These are phyloP conservation scores for Neophaeococcomyces aloes DNA, from an alignment of 2,329 filamentous ascomycete species.

Conservation along the genomic window DNA sequence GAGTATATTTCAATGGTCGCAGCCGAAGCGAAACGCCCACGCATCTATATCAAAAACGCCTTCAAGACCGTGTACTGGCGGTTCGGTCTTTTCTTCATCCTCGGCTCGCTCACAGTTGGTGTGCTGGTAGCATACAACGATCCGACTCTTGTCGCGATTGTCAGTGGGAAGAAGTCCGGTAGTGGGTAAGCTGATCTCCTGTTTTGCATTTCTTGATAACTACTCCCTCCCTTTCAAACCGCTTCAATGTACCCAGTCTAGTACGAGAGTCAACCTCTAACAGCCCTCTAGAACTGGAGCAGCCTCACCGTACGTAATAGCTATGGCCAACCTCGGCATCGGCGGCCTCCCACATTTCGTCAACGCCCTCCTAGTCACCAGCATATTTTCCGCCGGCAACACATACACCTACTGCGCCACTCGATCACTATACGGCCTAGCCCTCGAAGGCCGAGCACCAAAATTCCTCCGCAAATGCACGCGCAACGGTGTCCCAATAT, in stretches of 20 bases:
- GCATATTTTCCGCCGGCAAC: constrained; percentile 56
- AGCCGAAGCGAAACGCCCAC: constrained; percentile 58
- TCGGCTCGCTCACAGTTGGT: constrained; percentile 58
- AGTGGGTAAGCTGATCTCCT: constrained; percentile 32
- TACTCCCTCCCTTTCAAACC: too few species aligned
- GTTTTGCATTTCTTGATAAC: too few species aligned
- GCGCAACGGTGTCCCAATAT: constrained; percentile 55
- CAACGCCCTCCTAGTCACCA: constrained; percentile 58
- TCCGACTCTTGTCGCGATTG: constrained; percentile 45
- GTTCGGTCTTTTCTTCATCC: constrained; percentile 61
- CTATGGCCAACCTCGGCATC: constrained; percentile 54
- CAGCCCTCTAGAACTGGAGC: constrained; percentile 41
- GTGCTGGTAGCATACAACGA: constrained; percentile 60
- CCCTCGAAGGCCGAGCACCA: constrained; percentile 54
- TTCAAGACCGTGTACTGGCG: constrained; percentile 67
- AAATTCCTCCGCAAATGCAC: constrained; percentile 38
- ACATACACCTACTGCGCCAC: constrained; percentile 52
- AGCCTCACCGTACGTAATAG: constrained; percentile 54
- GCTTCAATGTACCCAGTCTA: too few species aligned
- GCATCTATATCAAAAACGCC: constrained; percentile 57
- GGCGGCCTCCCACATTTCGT: constrained; percentile 54
- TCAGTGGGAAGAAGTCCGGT: constrained; percentile 26
- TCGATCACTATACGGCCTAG: constrained; percentile 53
- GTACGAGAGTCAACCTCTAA: too few species aligned
- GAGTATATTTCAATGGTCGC: constrained; percentile 53